Evolutionary conservation across 768 basidiomycete species (phyloP).

Genomic region (Suillus lakei): DNA sequence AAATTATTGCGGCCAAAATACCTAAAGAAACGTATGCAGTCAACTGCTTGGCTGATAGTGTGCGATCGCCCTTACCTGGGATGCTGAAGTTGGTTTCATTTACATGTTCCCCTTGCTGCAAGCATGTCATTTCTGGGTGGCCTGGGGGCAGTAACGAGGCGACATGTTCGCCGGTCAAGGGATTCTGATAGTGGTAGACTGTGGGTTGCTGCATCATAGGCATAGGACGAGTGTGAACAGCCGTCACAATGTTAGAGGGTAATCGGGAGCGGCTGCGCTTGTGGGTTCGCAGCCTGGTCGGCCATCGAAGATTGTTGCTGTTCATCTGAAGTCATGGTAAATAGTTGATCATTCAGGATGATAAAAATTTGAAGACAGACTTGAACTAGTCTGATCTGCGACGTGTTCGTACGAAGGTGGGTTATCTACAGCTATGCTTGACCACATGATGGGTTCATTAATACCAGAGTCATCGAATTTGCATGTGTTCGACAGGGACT

Average conservation of each 20-base stretch:
- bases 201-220: constrained; percentile 46
- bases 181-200: constrained; percentile 74
- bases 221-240: constrained; percentile 25
- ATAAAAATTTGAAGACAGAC: constrained; percentile 27
- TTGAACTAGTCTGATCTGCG: constrained; percentile 27
- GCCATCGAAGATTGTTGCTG: not conserved
- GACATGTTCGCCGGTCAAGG: constrained; percentile 57
- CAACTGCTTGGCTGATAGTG: not conserved
- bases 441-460: not conserved
- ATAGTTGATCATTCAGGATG: not conserved
- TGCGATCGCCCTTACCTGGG: constrained; percentile 52
- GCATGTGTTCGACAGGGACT: not conserved
- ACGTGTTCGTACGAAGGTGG: constrained; percentile 57
- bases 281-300: constrained; percentile 19
- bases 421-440: constrained; percentile 33
- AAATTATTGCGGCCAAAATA: constrained; percentile 79
- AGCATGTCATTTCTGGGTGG: constrained; percentile 84
- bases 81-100: constrained; percentile 68
- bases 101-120: constrained; percentile 77
- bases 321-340: constrained; percentile 15
- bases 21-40: constrained; percentile 46
- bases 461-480: not conserved
- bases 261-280: constrained; percentile 15
- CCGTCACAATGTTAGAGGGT: constrained; percentile 16
- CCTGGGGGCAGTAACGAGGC: constrained; percentile 72